A percentile compares a stretch with the other conserved stretches of the same genome.
Conservation (phyloP, 148 eudicot genomes). For the Chenopodium berlandieri region DNA sequence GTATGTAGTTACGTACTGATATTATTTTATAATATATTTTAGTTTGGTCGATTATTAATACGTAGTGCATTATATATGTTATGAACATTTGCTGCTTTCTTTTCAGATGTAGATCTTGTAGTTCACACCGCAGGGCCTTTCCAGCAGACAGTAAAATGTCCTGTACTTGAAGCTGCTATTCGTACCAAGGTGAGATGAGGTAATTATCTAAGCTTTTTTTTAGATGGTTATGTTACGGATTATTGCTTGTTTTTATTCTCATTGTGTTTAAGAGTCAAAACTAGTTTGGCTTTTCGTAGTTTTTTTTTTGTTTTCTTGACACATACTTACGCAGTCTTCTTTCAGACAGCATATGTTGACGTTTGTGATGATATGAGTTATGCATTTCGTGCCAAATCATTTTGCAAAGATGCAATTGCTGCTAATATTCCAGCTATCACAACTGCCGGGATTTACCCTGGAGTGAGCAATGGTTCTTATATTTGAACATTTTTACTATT, state of each 20-base stretch:
- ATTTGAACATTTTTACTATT: conserved; percentile 12
- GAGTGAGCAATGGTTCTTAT: conserved; percentile 95
- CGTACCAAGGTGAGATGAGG: conserved; percentile 95
- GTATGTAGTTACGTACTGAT: neutral
- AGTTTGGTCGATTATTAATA: neutral
- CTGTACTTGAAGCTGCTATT: conserved; percentile 96
- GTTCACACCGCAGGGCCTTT: conserved; percentile 98
- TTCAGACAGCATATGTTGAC: conserved; percentile 91
- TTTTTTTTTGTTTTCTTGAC: neutral
- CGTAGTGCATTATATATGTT: neutral
- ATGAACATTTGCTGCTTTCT: conserved; percentile 1
- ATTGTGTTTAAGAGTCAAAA: neutral
- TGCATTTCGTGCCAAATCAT: conserved; percentile 79
- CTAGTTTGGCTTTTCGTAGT: neutral
- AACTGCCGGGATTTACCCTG: conserved; percentile 97
- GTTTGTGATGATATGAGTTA: conserved; percentile 94
- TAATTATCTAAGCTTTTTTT: conserved; percentile 30
- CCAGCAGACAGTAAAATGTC: conserved; percentile 75
- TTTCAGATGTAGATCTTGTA: conserved; percentile 89
- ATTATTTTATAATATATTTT: neutral
- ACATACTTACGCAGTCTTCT: conserved; percentile 7
- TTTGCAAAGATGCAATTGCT: conserved; percentile 57
- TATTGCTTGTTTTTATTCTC: neutral
- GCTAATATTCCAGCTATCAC: conserved; percentile 90
- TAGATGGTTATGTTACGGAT: neutral